Evolutionary conservation across 441 rosid genomes (phyloP).

Genomic region (Euphorbia celastroides): DNA sequence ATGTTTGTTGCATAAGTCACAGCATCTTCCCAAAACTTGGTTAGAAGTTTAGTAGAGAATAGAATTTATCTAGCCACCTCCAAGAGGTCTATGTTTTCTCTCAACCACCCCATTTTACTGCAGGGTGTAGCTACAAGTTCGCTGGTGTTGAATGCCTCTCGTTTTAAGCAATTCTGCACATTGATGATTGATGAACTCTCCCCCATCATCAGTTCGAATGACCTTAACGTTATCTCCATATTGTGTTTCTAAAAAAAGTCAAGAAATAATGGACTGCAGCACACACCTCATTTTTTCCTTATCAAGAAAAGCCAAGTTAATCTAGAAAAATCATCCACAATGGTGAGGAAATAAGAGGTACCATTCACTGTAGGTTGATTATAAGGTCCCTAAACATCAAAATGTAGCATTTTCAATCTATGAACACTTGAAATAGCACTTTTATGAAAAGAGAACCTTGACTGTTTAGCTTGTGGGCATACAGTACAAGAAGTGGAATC

Average conservation of each 20-base stretch:
- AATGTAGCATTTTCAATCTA: not conserved
- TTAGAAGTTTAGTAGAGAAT: not conserved
- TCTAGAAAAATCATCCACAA: not conserved
- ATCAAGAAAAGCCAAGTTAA: not conserved
- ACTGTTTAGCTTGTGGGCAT: not conserved
- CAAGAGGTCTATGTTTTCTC: not conserved
- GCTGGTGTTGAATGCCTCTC: not conserved
- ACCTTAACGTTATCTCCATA: not conserved
- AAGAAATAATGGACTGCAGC: too few relatives aligned
- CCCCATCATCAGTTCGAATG: not conserved
- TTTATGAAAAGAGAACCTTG: not conserved
- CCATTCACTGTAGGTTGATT: not conserved
- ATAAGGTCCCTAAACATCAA: not conserved
- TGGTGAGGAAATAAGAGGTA: not conserved
- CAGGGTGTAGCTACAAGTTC: not conserved
- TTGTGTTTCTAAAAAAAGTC: not conserved
- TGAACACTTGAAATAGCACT: not conserved
- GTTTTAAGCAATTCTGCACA: not conserved
- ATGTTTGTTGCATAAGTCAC: not conserved
- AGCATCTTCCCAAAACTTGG: not conserved
- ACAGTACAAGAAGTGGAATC: not conserved
- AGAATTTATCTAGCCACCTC: not conserved
- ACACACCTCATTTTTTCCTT: not conserved
- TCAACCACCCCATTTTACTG: not conserved
- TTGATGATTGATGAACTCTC: not conserved